Evolutionary conservation across 2,329 filamentous ascomycete genomes (phyloP).

Genomic region (Aureobasidium sp.): DNA sequence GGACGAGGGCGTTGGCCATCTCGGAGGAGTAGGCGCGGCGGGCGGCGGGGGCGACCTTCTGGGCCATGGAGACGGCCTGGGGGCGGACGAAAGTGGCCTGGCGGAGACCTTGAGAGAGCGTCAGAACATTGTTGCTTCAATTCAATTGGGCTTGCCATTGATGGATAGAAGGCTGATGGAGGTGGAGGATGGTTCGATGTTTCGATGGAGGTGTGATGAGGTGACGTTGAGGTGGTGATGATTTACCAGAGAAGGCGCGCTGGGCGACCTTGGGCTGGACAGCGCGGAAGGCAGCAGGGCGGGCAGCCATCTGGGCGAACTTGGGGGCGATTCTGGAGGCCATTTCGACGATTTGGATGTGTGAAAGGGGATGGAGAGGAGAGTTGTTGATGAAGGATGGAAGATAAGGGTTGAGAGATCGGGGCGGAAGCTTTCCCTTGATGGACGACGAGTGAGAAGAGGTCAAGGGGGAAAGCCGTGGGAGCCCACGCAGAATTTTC

Average conservation of each 20-base stretch:
- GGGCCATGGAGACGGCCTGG: slow-evolving; percentile 57
- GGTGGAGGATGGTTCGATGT: slow-evolving; percentile 4
- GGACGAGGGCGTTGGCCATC: slow-evolving; percentile 81
- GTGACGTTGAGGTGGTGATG: slow-evolving; percentile 15
- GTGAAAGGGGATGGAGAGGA: slow-evolving; percentile 32
- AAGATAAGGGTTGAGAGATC: slow-evolving; percentile 20
- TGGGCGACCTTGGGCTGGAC: slow-evolving; percentile 42
- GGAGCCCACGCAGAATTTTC: slow-evolving; percentile 17
- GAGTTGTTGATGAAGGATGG: slow-evolving; percentile 28
- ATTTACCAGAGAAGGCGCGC: slow-evolving; percentile 70
- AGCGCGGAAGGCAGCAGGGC: slow-evolving; percentile 65
- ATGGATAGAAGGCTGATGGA: slow-evolving; percentile 7
- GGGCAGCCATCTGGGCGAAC: slow-evolving; percentile 66
- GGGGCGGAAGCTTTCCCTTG: slow-evolving; percentile 18
- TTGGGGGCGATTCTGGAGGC: slow-evolving; percentile 71
- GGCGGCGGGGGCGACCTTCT: slow-evolving; percentile 47
- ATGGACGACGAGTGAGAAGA: slow-evolving; percentile 16
- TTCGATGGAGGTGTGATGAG: slow-evolving; percentile 33
- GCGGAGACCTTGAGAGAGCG: slow-evolving; percentile 22
- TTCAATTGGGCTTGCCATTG: slow-evolving; percentile 14
- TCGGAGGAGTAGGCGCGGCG: slow-evolving; percentile 74
- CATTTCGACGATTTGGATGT: slow-evolving; percentile 60
- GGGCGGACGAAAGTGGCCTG: slow-evolving; percentile 59
- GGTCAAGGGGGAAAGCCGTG: slow-evolving; percentile 16
- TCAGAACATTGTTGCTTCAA: slow-evolving; percentile 18